phyloP scores from a whole-genome alignment of 129 eudicot genomes.

The Centella asiatica region DNA sequence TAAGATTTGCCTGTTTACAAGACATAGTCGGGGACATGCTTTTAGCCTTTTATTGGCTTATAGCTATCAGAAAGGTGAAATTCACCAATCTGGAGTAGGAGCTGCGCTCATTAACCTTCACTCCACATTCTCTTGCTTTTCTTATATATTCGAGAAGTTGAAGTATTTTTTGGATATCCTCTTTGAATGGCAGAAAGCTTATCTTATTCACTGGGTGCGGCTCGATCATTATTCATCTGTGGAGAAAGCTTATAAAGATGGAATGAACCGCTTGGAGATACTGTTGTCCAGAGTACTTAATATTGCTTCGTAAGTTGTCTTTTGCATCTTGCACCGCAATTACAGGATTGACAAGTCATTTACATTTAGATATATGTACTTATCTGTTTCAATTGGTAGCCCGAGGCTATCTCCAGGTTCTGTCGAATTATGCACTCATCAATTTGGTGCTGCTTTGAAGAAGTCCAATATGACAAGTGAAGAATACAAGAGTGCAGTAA shows the following conservation, averaged over 20 bases:
- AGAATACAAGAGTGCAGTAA: slow-evolving; percentile 59
- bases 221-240: slow-evolving; percentile 55
- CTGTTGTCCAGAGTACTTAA: slow-evolving; percentile 59
- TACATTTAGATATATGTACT: neutral
- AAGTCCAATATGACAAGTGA: slow-evolving; percentile 53
- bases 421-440: slow-evolving; percentile 37
- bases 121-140: neutral
- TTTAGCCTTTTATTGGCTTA: too few relatives aligned
- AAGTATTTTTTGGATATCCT: neutral
- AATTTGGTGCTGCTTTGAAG: slow-evolving; percentile 34
- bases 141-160: neutral
- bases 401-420: slow-evolving; percentile 73
- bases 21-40: too few relatives aligned
- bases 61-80: too few relatives aligned
- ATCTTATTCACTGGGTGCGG: slow-evolving; percentile 83
- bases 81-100: neutral
- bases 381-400: slow-evolving; percentile 28
- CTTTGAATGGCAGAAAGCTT: slow-evolving; percentile 55
- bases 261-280: slow-evolving; percentile 52
- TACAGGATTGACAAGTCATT: slow-evolving; percentile 1
- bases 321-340: neutral
- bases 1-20: too few relatives aligned
- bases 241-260: slow-evolving; percentile 67
- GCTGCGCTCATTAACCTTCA: too few relatives aligned
- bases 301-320: slow-evolving; percentile 56